Base-by-base conservation (phyloP, 2,329 filamentous ascomycete species). In the Emydomyces testavorans region DNA sequence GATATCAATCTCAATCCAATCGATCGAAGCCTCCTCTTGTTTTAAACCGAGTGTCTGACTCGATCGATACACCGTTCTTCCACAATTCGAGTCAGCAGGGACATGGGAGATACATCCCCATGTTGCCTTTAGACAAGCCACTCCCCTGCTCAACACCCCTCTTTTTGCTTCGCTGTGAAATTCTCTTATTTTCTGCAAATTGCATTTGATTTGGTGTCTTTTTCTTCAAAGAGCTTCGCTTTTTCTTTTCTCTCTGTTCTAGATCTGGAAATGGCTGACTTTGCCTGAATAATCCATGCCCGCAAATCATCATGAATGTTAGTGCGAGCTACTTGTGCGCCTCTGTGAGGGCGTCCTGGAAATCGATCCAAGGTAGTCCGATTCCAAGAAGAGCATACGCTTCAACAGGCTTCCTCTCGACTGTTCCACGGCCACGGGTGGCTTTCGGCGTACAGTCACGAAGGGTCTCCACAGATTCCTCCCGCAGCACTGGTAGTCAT, bases 401-500 rank as follows among this genome's bases (percentile, higher is more conserved):
- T 24, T 26, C 35, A 7, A 34, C 7, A 2, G 8, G 16, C 24
- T 34, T 31, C 21, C 13, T 40, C 6, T 24, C 35, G 1, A 47
- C 15, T 7, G 10, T 18, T 20, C 26, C 26, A 4, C 32, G 15
- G 2, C 13, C 32, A n/a, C 31, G 18, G 3, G 5, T 16, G 6
- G n/a, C 31, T 26, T 8, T 20, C n/a, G 15, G n/a, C 1, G 28
- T 45, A 18, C 29, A 37, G 16, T 23, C 46, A 16, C 50, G 42
- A 16, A 41, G 29, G 18, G 29, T 46, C 8, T 47, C 50, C 39
- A 50, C 50, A 15, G 26, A 44, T 16, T 41, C 39, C 18, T 46
- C 45, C 1, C 48, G 43, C n/a, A 28, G 11, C 28, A 16, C 18
- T 18, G 24, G 21, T 13, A 32, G 18, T 29, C 39, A 16, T n/a